phyloP scores from a whole-genome alignment of 306 rosid species.

The Ochetophila trinervis region DNA sequence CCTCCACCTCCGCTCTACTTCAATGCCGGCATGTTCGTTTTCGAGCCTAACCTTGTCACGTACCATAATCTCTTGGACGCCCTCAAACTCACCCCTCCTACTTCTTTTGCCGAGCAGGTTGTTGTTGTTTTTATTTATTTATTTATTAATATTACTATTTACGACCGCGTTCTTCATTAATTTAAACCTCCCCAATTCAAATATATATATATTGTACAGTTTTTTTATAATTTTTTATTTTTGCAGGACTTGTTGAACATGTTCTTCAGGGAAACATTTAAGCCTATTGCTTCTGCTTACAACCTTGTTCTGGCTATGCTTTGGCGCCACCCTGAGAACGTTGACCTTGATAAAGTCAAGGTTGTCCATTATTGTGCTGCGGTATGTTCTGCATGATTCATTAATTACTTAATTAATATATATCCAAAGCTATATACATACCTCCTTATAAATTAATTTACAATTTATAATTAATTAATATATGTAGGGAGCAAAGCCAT shows the following conservation, averaged over 20 bases:
- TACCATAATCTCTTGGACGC: constrained; percentile 32
- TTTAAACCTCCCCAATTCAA: too few relatives aligned
- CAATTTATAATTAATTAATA: not conserved
- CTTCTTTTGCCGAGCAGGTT: constrained; percentile 53
- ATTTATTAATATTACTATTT: too few relatives aligned
- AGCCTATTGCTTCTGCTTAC: constrained; percentile 41
- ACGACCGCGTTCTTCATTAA: too few relatives aligned
- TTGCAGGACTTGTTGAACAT: constrained; percentile 47
- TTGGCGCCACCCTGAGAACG: constrained; percentile 57
- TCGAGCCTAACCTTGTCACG: constrained; percentile 32
- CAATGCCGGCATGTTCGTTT: constrained; percentile 51
- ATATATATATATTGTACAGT: too few relatives aligned
- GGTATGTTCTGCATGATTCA: constrained; percentile 5
- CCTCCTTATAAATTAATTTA: not conserved
- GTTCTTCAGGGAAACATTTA: constrained; percentile 39
- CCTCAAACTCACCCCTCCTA: constrained; percentile 28
- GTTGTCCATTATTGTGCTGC: constrained; percentile 51
- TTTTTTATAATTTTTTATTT: too few relatives aligned
- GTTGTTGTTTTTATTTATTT: too few relatives aligned
- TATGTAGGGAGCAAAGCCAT: constrained; percentile 55
- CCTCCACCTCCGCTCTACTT: constrained; percentile 41
- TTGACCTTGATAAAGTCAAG: constrained; percentile 36
- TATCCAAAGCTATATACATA: not conserved
- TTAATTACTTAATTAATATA: not conserved
- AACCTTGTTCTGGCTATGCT: constrained; percentile 47